Conservation (phyloP, 2,329 filamentous ascomycete species). For the Eurotiales sp. region DNA sequence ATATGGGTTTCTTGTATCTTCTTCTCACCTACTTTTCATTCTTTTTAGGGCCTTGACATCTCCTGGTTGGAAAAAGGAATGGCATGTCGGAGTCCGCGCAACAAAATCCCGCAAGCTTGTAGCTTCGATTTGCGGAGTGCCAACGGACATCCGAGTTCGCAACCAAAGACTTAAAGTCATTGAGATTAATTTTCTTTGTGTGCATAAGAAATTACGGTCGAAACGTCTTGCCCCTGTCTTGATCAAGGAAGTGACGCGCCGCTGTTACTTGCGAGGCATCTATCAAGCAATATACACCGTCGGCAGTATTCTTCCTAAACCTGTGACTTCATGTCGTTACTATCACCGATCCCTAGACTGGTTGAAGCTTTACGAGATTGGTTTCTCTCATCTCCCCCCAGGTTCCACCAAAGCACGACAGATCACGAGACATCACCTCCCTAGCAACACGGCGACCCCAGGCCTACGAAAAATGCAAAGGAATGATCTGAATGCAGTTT, state of each 20-base stretch:
- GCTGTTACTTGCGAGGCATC: conserved; percentile 79
- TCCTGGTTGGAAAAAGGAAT: conserved; percentile 88
- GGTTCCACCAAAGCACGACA: conserved; percentile 83
- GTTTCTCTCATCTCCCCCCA: conserved; percentile 82
- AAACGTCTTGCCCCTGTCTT: conserved; percentile 90
- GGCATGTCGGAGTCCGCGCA: conserved; percentile 91
- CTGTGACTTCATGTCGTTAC: conserved; percentile 89
- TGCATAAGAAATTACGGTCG: conserved; percentile 94
- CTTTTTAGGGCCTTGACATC: conserved; percentile 77
- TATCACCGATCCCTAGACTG: conserved; percentile 93
- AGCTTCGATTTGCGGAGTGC: conserved; percentile 93
- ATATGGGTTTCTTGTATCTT: background rate
- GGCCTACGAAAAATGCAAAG: conserved; percentile 77
- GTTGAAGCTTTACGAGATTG: conserved; percentile 91
- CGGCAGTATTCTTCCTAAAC: conserved; percentile 84
- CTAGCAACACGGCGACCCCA: conserved; percentile 65
- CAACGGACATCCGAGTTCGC: conserved; percentile 76
- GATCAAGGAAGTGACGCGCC: conserved; percentile 95
- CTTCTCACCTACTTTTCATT: background rate
- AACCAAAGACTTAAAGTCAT: conserved; percentile 70
- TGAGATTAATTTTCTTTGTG: conserved; percentile 97
- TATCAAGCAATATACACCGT: conserved; percentile 97
- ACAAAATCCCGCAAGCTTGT: conserved; percentile 80
- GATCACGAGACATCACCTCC: conserved; percentile 79
- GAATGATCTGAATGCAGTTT: conserved; percentile 73